These are phyloP conservation scores for Panaeolus papilionaceus DNA, from an alignment of 768 basidiomycete species.

Conservation along the genomic window DNA sequence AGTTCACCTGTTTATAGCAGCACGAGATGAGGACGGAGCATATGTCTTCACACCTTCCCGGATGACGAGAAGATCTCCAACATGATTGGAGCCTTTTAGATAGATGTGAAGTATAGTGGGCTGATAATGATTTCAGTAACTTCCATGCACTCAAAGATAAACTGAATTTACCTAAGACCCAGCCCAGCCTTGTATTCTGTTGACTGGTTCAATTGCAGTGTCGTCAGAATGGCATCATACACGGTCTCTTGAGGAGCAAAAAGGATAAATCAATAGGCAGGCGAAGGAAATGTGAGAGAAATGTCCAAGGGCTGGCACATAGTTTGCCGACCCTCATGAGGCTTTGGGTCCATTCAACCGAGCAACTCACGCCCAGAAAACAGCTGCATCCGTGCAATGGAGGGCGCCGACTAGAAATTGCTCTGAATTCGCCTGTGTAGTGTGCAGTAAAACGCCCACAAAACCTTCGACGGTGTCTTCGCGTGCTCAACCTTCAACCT, in stretches of 20 bases:
- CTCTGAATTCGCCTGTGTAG: no score
- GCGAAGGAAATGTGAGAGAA: not conserved
- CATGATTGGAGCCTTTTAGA: not conserved
- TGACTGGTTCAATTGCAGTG: not conserved
- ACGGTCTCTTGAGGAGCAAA: not conserved
- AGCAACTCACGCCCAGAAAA: constrained; percentile 9
- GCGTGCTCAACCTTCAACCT: not conserved
- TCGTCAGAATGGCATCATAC: constrained; percentile 3
- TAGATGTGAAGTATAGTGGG: not conserved
- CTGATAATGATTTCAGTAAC: not conserved
- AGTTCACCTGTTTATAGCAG: not conserved
- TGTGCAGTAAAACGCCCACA: not conserved
- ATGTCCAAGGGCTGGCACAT: not conserved
- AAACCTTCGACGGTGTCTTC: not conserved
- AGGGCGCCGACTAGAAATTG: not conserved
- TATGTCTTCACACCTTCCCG: not conserved
- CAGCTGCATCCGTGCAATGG: not conserved
- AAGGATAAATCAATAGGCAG: not conserved
- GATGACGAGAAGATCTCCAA: not conserved
- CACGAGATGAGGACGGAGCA: not conserved
- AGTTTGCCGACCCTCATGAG: constrained; percentile 1
- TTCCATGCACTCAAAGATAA: not conserved
- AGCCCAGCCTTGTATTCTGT: not conserved
- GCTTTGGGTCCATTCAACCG: not conserved
- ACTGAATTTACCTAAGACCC: not conserved